Evolutionary conservation across 495 filamentous ascomycete genomes (phyloP).

Genomic region (Neurospora sp.): DNA sequence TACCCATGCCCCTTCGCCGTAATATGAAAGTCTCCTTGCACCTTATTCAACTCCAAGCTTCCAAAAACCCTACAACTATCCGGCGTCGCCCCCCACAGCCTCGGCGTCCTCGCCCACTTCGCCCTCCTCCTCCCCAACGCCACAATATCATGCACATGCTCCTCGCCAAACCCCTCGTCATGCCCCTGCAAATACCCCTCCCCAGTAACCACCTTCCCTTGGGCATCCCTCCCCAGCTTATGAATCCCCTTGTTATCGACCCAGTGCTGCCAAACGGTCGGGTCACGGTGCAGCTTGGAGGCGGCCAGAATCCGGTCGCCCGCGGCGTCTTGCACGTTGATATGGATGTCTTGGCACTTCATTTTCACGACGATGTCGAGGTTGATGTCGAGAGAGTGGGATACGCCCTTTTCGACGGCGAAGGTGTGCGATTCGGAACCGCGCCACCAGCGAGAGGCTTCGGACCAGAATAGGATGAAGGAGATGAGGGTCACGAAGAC

Average conservation of each 20-base stretch:
- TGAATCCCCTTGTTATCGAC: constrained; percentile 61
- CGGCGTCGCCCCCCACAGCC: constrained; percentile 41
- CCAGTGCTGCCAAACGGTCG: constrained; percentile 75
- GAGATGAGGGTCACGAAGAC: constrained; percentile 65
- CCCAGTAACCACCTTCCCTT: constrained; percentile 38
- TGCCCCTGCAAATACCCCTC: constrained; percentile 41
- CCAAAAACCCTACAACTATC: constrained; percentile 82
- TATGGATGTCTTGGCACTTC: constrained; percentile 74
- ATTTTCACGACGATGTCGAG: constrained; percentile 89
- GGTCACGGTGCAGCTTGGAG: constrained; percentile 59
- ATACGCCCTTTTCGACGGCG: constrained; percentile 85
- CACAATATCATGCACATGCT: constrained; percentile 65
- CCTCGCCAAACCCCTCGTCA: constrained; percentile 52
- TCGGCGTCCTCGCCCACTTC: constrained; percentile 64
- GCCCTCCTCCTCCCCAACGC: constrained; percentile 43
- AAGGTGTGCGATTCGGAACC: constrained; percentile 82
- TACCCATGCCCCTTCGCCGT: constrained; percentile 95
- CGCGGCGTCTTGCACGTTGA: constrained; percentile 95
- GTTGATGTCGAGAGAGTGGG: constrained; percentile 85
- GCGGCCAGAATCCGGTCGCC: constrained; percentile 85
- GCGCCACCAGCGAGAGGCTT: constrained; percentile 71
- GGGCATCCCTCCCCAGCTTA: constrained; percentile 42
- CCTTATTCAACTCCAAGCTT: constrained; percentile 83
- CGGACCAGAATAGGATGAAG: constrained; percentile 59
- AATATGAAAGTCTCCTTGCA: constrained; percentile 97